Conservation (phyloP, 768 basidiomycete species). For the Lentinula detonsa region DNA sequence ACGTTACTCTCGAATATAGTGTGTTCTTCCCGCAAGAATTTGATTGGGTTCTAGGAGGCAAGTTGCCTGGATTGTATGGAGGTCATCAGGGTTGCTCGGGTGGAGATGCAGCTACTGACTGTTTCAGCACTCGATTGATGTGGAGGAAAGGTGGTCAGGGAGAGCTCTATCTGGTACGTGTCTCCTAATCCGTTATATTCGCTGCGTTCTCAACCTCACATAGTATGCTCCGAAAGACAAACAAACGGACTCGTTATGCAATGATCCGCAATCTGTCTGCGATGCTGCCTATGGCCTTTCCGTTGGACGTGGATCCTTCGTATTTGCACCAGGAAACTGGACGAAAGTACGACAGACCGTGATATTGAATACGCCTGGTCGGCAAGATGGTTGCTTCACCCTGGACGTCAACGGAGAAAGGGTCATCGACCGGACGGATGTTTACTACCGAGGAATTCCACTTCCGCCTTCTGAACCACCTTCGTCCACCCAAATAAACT, state of each 20-base stretch:
- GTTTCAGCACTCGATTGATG: slow-evolving; percentile 86
- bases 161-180: slow-evolving; percentile 68
- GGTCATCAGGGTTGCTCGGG: slow-evolving; percentile 66
- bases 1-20: slow-evolving; percentile 59
- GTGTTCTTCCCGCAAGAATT: slow-evolving; percentile 75
- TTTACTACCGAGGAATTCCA: slow-evolving; percentile 52
- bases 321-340: slow-evolving; percentile 58
- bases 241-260: slow-evolving; percentile 56
- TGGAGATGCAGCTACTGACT: slow-evolving; percentile 61
- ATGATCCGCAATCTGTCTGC: slow-evolving; percentile 55
- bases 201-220: not conserved
- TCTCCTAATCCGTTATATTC: not conserved
- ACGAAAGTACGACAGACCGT: slow-evolving; percentile 69
- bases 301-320: slow-evolving; percentile 67
- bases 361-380: slow-evolving; percentile 66
- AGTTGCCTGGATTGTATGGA: slow-evolving; percentile 78
- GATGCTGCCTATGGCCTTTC: slow-evolving; percentile 66
- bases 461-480: not conserved
- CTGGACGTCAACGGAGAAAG: slow-evolving; percentile 56
- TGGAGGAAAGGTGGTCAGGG: slow-evolving; percentile 65
- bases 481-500: not conserved
- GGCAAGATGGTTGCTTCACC: slow-evolving; percentile 57
- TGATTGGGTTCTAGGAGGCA: slow-evolving; percentile 76
- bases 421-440: slow-evolving; percentile 48
- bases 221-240: slow-evolving; percentile 75